phyloP scores from a whole-genome alignment of 345 rosid species.

The Lepidium africanum region DNA sequence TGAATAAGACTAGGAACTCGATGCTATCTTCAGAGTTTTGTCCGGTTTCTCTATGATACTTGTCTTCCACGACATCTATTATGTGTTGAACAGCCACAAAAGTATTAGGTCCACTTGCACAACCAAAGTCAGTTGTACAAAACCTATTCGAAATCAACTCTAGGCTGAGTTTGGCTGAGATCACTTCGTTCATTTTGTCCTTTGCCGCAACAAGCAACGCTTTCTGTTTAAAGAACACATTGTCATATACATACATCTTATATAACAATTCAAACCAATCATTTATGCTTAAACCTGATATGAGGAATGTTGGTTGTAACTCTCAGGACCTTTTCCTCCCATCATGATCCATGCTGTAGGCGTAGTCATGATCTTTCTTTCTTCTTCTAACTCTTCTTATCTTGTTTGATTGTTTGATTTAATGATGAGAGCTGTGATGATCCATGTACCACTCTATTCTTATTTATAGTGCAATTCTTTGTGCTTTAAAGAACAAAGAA shows the following conservation, averaged over 20 bases:
- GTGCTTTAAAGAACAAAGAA: background rate
- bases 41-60: background rate
- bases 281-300: conserved; percentile 5
- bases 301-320: conserved; percentile 9
- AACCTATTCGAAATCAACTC: background rate
- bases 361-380: background rate
- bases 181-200: background rate
- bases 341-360: conserved; percentile 3
- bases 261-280: background rate
- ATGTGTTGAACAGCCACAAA: conserved; percentile 2
- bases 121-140: conserved; percentile 5
- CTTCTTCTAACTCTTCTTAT: background rate
- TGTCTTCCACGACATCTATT: background rate
- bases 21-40: background rate
- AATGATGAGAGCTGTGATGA: background rate
- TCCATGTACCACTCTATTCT: background rate
- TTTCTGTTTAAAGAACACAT: background rate
- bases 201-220: conserved; percentile 6
- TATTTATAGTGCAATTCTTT: background rate
- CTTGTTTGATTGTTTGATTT: background rate
- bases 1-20: conserved; percentile 15
- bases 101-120: conserved; percentile 14
- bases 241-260: background rate
- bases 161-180: background rate
- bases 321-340: conserved; percentile 21